A percentile compares a stretch with the other conserved stretches of the same genome.
These are phyloP conservation scores for Ustilago crameri DNA, from an alignment of 1,284 basidiomycete species.

Conservation along the genomic window DNA sequence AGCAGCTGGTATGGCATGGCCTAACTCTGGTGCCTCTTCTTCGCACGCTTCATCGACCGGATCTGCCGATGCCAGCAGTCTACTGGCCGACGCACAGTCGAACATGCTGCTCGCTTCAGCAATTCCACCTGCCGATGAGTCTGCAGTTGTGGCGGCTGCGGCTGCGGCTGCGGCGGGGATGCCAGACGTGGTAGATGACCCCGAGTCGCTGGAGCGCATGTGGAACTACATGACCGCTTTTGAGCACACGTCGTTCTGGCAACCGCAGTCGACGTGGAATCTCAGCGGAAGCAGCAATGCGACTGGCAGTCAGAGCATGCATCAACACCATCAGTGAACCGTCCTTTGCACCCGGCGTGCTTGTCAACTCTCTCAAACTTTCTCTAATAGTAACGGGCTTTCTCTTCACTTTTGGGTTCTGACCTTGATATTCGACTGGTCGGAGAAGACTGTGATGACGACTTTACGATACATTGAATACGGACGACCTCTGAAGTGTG, in stretches of 20 bases:
- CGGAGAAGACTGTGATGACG: no score
- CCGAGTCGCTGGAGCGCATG: constrained; percentile 44
- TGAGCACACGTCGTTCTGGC: constrained; percentile 48
- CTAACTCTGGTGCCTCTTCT: constrained; percentile 10
- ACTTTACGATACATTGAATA: no score
- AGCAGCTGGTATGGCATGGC: constrained; percentile 14
- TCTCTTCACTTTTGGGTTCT: constrained; percentile 6
- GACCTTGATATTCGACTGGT: not conserved
- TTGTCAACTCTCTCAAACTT: not conserved
- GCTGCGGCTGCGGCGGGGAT: constrained; percentile 18
- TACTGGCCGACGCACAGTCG: constrained; percentile 17
- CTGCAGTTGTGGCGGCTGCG: constrained; percentile 5
- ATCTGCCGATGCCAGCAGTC: constrained; percentile 4
- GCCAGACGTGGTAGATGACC: constrained; percentile 37
- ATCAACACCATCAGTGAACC: constrained; percentile 6
- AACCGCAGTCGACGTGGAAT: constrained; percentile 48
- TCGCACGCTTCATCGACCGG: constrained; percentile 13
- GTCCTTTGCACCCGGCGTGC: not conserved
- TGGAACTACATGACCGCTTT: constrained; percentile 55
- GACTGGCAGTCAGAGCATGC: not conserved
- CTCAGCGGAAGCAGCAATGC: constrained; percentile 1
- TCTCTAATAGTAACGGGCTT: constrained; percentile 14
- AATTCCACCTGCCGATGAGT: constrained; percentile 10
- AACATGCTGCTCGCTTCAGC: constrained; percentile 20
- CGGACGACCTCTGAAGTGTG: no score